Conservation (phyloP, 179 eudicot species). For the Vitellaria paradoxa region DNA sequence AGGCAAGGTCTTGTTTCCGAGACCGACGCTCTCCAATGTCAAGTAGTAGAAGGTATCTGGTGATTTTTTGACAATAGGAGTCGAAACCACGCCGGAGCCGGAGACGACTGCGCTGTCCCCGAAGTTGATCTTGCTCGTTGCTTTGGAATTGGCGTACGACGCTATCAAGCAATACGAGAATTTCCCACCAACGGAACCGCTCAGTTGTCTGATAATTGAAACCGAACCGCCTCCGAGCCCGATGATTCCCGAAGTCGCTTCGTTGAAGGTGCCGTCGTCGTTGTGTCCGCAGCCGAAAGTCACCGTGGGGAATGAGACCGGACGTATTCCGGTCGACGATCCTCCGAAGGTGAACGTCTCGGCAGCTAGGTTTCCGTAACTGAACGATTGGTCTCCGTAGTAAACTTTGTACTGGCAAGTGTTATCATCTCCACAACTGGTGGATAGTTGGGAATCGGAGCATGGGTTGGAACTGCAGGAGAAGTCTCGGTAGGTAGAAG, state of each 20-base stretch:
- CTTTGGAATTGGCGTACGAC: background rate
- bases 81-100: conserved; percentile 34
- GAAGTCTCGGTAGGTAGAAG: conserved; percentile 31
- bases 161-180: conserved; percentile 28
- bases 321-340: background rate
- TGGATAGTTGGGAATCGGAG: background rate
- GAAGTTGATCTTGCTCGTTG: conserved; percentile 44
- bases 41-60: conserved; percentile 36
- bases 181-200: conserved; percentile 1
- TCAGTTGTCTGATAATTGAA: conserved; percentile 23
- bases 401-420: conserved; percentile 5
- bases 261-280: conserved; percentile 16
- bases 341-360: conserved; percentile 21
- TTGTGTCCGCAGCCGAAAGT: conserved; percentile 26
- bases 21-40: conserved; percentile 26
- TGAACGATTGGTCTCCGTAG: conserved; percentile 19
- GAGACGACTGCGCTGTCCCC: conserved; percentile 29
- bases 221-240: conserved; percentile 27
- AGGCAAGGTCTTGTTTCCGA: conserved; percentile 7
- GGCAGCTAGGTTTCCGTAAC: conserved; percentile 11
- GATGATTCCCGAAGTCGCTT: conserved; percentile 10
- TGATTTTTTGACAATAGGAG: conserved; percentile 21
- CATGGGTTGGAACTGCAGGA: conserved; percentile 37
- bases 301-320: conserved; percentile 3
- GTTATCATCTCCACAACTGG: background rate